phyloP scores from a whole-genome alignment of 169 alveolate genomes.

The Plasmodium gonderi region DNA sequence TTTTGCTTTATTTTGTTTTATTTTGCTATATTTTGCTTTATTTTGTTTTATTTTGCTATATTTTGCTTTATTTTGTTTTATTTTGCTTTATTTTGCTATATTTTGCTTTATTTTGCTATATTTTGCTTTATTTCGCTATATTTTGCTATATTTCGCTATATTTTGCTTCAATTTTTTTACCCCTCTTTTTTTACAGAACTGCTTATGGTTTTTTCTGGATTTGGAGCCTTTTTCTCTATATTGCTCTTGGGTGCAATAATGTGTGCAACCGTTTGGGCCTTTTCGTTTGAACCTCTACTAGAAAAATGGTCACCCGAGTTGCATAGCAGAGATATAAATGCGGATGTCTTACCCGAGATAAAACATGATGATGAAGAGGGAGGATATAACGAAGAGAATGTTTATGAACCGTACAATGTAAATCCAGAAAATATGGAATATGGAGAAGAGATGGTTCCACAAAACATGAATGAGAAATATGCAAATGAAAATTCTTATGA shows the following conservation, averaged over 20 bases:
- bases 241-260: conserved; percentile 84
- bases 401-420: conserved; percentile 48
- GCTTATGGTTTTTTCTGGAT: conserved; percentile 89
- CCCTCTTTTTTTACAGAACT: conserved; percentile 74
- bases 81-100: neutral
- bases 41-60: too few relatives aligned
- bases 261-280: conserved; percentile 89
- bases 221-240: conserved; percentile 88
- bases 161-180: neutral
- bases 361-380: conserved; percentile 54
- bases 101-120: neutral
- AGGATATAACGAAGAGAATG: conserved; percentile 56
- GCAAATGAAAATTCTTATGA: conserved; percentile 53
- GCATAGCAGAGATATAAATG: conserved; percentile 88
- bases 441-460: conserved; percentile 57
- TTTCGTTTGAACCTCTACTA: conserved; percentile 88
- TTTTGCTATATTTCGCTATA: neutral
- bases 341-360: conserved; percentile 83
- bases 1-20: too few relatives aligned
- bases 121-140: neutral
- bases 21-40: too few relatives aligned
- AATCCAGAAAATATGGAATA: conserved; percentile 60
- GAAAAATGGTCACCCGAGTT: conserved; percentile 89
- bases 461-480: conserved; percentile 47
- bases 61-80: too few relatives aligned